Conservation (phyloP, 495 filamentous ascomycete genomes). For the Hyaloscypha hepaticicola region DNA sequence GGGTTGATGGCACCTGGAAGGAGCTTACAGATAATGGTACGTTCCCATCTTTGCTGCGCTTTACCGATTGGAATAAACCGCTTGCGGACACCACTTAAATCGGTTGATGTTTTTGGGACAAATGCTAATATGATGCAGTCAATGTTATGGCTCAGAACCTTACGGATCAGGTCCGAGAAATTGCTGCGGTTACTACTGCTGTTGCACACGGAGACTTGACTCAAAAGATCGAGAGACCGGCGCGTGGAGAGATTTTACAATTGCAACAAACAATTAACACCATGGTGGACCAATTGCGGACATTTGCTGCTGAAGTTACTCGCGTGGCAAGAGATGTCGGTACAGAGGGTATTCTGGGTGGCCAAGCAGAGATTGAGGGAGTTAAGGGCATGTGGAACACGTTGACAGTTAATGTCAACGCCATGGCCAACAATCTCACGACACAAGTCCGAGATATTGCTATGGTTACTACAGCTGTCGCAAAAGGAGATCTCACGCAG, state of each 20-base stretch:
- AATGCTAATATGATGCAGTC: slow-evolving; percentile 54
- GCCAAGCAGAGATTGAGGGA: slow-evolving; percentile 93
- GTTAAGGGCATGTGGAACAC: slow-evolving; percentile 89
- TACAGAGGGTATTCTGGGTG: slow-evolving; percentile 94
- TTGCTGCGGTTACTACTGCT: slow-evolving; percentile 92
- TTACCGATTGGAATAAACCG: neutral
- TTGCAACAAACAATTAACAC: slow-evolving; percentile 98
- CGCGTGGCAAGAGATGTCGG: slow-evolving; percentile 95
- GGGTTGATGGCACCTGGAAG: slow-evolving; percentile 97
- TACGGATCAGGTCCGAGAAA: slow-evolving; percentile 84
- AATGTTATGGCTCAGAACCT: slow-evolving; percentile 92
- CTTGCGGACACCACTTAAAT: neutral
- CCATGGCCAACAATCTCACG: slow-evolving; percentile 96
- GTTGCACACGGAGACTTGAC: slow-evolving; percentile 96
- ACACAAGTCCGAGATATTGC: slow-evolving; percentile 98
- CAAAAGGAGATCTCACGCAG: slow-evolving; percentile 92
- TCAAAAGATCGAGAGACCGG: slow-evolving; percentile 92
- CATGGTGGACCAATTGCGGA: slow-evolving; percentile 97
- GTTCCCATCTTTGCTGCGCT: slow-evolving; percentile 17
- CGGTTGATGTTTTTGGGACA: neutral
- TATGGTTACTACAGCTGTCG: slow-evolving; percentile 96
- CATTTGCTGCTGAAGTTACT: slow-evolving; percentile 96
- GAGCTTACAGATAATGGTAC: slow-evolving; percentile 93
- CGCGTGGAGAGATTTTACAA: slow-evolving; percentile 92
- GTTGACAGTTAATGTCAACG: slow-evolving; percentile 96